Base-by-base conservation (phyloP, 768 basidiomycete species). In the Naganishia kalamii region DNA sequence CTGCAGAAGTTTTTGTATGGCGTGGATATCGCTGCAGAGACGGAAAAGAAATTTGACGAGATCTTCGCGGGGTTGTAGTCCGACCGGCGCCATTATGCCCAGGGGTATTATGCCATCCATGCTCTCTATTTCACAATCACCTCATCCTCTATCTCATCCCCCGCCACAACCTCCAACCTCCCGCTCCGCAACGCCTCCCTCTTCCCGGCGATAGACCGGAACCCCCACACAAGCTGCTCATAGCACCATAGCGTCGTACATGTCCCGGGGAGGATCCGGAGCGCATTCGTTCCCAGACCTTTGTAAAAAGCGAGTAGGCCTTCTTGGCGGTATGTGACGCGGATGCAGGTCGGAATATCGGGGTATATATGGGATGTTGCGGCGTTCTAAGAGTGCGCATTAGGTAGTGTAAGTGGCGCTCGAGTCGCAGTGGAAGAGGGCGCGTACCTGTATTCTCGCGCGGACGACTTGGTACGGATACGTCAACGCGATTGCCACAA, bases 231-330 rank as follows among this genome's bases (percentile, higher is more conserved):
- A 37, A 79, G 40, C 60, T 79, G 78, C 69, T 79, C 96, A 75
- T 98, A 99, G 21, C 97, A 92, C 41, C 98, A 94, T 70, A 98
- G 96, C 4, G 94, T 98, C 49, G 97, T 89, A 75, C 94, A 97
- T 3, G 94, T 98, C 30, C 94, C 96, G 0, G 96, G 96, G 17
- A 98, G 83, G 52, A 99, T 93, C 15, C 96, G 85, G 13, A 99
- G 86, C 27, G 96, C 83, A 74, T 97, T 98, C 29, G 91, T 93
- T 1, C 87, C 93, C 8, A 99, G 83, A 0, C 96, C 96, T 52
- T 93, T 88, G 79, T 97, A 99, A 76, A 98, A 98, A 0, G 91
- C 94, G 50, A 81, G 80, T 17, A 87, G 44, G 12, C 93, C 89
- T 76, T 96, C 93, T 65, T 86, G 81, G 35, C 80, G 75, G 85